A percentile compares a stretch with the other conserved stretches of the same genome.
phyloP scores from a whole-genome alignment of 2,329 filamentous ascomycete species.

The Trichoderma sp. region DNA sequence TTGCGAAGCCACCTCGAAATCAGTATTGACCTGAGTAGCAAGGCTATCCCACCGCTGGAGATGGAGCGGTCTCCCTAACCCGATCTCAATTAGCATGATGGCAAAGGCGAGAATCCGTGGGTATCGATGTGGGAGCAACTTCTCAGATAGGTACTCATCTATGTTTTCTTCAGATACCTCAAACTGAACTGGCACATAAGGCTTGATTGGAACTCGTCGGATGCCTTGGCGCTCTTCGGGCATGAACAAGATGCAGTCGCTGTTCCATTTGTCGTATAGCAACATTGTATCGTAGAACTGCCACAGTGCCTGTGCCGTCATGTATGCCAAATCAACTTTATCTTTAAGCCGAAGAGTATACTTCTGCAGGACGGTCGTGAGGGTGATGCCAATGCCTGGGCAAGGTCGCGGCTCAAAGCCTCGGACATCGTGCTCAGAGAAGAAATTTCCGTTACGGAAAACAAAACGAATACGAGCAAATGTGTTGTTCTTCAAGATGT shows the following conservation, averaged over 20 bases:
- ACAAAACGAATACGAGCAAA: background rate
- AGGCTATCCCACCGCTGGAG: background rate
- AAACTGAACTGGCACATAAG: background rate
- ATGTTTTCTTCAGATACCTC: background rate
- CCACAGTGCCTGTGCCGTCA: background rate
- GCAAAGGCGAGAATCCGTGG: background rate
- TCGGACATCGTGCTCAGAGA: background rate
- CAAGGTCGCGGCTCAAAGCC: background rate
- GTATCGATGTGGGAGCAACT: background rate
- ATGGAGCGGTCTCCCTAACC: background rate
- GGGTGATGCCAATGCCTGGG: background rate
- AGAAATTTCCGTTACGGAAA: background rate
- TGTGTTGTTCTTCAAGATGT: accelerated
- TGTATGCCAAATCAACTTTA: background rate
- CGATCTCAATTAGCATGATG: background rate
- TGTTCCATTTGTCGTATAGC: background rate
- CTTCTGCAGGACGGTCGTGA: background rate
- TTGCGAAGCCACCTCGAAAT: background rate
- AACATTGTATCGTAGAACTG: background rate
- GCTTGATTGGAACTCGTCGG: background rate
- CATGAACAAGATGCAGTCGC: background rate
- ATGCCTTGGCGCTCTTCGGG: background rate
- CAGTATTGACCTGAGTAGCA: background rate
- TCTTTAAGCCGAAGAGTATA: background rate
- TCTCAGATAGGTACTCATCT: background rate